Evolutionary conservation across 1,284 basidiomycete genomes (phyloP), one percentile per base, ranked within the genome.

Genomic region (Ganoderma sinense): DNA sequence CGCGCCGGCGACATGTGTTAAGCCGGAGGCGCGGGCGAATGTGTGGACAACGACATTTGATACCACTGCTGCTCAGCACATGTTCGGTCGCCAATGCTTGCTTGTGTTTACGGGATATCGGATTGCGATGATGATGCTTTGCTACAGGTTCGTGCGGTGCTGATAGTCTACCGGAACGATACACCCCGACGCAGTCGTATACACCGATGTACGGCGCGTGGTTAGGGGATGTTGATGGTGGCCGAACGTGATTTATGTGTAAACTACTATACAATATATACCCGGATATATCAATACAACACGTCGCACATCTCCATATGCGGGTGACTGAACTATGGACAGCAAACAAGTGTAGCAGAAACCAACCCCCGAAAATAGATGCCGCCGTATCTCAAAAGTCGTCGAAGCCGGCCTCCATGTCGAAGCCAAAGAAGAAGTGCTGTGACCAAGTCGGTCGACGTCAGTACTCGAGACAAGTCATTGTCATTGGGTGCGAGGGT

Each of bases 361-460:
- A n/a, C 60, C n/a, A 53, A 18, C 7, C n/a, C 41, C 8, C 10
- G 14, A 4, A 14, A 1, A 36, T 7, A 14, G 2, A 36, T 7
- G 36, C 10, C 3, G 10, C 6, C 36, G 3, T 36, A 7, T 10
- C 10, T 39, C 31, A 69, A 14, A 43, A 69, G 64, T 74, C 73
- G 67, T 74, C 73, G 66, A 74, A 74, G 16, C 65, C 71, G 26
- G 43, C 55, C 26, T 74, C 73, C 73, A 74, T 74, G 64, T 74
- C 73, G 64, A 74, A 69, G 56, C 66, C 69, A 45, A 60, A 70
- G 67, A 74, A 72, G 69, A 74, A 74, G 56, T 71, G 64, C 73
- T 74, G 66, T 23, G 14, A 20, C 29, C 2, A 11, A 3, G 14
- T 11, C 40, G 26, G 31, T 36, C 23, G 20, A 23, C 48, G 48